Base-by-base conservation (phyloP, 495 filamentous ascomycete species). In the Filosporella fistucella region DNA sequence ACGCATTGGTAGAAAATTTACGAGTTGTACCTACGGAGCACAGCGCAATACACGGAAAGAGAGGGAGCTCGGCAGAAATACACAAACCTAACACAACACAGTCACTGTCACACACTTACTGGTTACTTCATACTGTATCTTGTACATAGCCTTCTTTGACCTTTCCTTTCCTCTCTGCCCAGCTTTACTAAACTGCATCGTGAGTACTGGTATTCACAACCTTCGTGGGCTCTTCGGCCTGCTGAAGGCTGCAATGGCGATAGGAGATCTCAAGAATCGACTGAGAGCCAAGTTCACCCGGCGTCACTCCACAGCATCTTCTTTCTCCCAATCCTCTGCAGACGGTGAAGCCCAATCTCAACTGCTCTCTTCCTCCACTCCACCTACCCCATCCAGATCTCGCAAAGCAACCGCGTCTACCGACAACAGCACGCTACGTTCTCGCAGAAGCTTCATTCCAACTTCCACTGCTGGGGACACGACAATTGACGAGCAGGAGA, bases 261-360 rank as follows among this genome's bases (percentile, higher is more conserved):
- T 75, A 63, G 72, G 70, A 52, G 70, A 70, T 47, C 58, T 77
- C 40, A 68, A 58, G 57, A 58, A 66, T 47, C 68, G 67, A 36
- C 61, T 76, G 45, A 68, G 68, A 46, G 66, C 69, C 54, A 75
- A 67, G 49, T 67, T 77, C 47, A 58, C 62, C 39, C 63, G 74
- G 44, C 58, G 72, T 55, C 58, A 68, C 39, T 74, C 71, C 24
- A 61, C 58, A 16, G 53, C 64, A 30, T 62, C 63, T 24, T 62
- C 63, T 23, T 38, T 68, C 13, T 54, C 65, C 21, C 48, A 68
- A 16, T 54, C 65, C 13, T 61, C 65, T 11, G 36, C 34, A 13
- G 55, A 57, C 10, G 45, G 26, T 30, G 37, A 42, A 25, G 36
- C 23, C 10, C 13, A 34, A 24, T 4, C 46, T 33, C 24, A 28